Conservation (phyloP, 163 green algal genomes). For the Smithsoniella earleae region DNA sequence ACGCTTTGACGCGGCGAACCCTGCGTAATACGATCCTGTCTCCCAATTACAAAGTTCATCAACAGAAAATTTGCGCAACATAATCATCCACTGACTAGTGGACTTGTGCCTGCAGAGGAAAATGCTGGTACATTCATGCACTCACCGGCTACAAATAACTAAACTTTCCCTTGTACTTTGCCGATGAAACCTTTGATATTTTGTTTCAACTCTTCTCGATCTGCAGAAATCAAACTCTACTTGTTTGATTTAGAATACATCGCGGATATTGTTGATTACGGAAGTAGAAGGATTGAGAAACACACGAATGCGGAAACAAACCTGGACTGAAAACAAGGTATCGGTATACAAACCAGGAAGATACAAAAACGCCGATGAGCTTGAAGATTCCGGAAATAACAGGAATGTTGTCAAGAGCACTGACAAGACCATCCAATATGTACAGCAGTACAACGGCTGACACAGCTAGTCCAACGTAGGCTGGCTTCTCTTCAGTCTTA, state of each 20-base stretch:
- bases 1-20: too few species aligned
- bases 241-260: too few species aligned
- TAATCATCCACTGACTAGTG: too few species aligned
- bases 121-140: too few species aligned
- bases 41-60: too few species aligned
- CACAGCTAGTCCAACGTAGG: neutral
- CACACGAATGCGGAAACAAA: neutral
- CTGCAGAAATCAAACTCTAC: neutral
- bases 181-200: conserved; percentile 7
- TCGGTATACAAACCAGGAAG: conserved; percentile 28
- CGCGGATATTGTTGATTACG: too few species aligned
- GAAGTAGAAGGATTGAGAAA: too few species aligned
- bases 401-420: conserved; percentile 1
- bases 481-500: conserved; percentile 29
- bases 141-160: too few species aligned
- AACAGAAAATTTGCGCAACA: too few species aligned
- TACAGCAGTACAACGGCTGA: conserved; percentile 5
- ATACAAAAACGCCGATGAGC: conserved; percentile 25
- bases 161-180: conserved; percentile 16
- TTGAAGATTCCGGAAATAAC: conserved; percentile 20
- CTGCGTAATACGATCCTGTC: too few species aligned
- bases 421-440: conserved; percentile 9
- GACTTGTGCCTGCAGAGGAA: too few species aligned
- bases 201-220: conserved; percentile 19
- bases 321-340: conserved; percentile 15